Base-by-base conservation (phyloP, 2,329 filamentous ascomycete species). In the Trichoderma harzianum region DNA sequence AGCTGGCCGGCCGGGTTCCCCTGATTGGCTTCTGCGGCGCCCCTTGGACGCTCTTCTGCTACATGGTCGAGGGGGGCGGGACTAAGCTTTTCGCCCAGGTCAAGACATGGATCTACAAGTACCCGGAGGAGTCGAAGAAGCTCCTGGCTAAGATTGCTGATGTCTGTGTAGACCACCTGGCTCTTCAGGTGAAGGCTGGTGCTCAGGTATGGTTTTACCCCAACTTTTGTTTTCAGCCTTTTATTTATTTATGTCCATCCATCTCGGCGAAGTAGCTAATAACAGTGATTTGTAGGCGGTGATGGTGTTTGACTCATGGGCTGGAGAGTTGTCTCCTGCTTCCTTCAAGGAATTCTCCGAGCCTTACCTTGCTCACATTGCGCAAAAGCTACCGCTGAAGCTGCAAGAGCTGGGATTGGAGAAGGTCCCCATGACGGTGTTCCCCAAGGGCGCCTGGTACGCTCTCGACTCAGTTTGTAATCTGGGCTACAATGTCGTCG, bases 221-320 rank as follows among this genome's bases (percentile, higher is more conserved):
- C 73, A 34, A 51, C 24, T 21, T 7, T 60, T 58, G 10, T 21
- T 16, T 12, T 43, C 39, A 14, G 34, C 36, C 36, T 39, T 18
- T 39, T 36, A 16, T 16, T 39, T 39, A 18, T 39, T 39, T 7
- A 16, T 58, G 16, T 39, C 7, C 2, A 24, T 24, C 5, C 12
- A 3, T 51, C n/a, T 51, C 24, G 30, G 16, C 16, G 10, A 67
- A 11, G 28, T 12, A 53, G 65, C 66, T 72, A 55, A 68, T 65
- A 5, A 39, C 51, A 7, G 12, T 24, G 60, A 21, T 28, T 21
- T 73, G 18, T 24, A 93, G 90, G 89, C 98, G 79, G 86, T 98
- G 32, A 96, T 98, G 86, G 94, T 99, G 14, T 99, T 99, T 79
- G 96, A 99, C 80, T 98, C 95, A 0, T 99, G 96, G 95, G 96